Base-by-base conservation (phyloP, 176 grass and related monocot genomes). In the Oryza australiensis region DNA sequence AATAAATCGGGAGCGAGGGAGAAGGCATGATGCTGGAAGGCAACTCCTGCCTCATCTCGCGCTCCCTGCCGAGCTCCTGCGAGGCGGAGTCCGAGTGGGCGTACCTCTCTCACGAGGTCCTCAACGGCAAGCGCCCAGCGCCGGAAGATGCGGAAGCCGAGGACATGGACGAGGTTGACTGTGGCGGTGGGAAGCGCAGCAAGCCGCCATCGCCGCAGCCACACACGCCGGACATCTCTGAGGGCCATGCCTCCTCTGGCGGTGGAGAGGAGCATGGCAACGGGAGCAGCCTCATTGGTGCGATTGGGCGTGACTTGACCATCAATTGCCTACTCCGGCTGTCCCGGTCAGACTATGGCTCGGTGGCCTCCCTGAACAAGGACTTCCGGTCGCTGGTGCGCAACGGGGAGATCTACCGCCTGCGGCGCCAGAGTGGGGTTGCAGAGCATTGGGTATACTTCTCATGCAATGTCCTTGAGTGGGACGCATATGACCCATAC, bases 401-500 rank as follows among this genome's bases (percentile, higher is more conserved):
- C 69, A 81, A 37, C 1, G 92, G 93, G 68, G 96, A 99, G 87
- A 88, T 99, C 76, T 99, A 99, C 76, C 84, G 85, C 35, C 82
- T 95, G 26, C 85, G 96, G 38, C 87, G 82, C 64, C 86, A 85
- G 66, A 78, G 73, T n/a, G 91, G 85, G 10, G 78, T 95, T 22
- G 60, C 91, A 0, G 96, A 99, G 70, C 87, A 95, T 62, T 99
- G 96, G 96, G 83, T 99, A n/a, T 99, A 99, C 60, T 99, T 95
- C 89, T 99, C 93, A 0, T 99, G 96, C 73, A 93, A 89, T 53
- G 89, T 93, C 43, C 90, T 87, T 5, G 88, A 95, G 74, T 99
- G 96, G 96, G 88, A 93, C 5, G 96, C 96, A 2, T 99, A 95
- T 62, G 89, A 99, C 77, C 93, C 93, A 24, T 99, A 95, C 69